These are phyloP conservation scores for Chlamydomonas reinhardtii DNA, from an alignment of 163 green algal genomes.

Conservation along the genomic window DNA sequence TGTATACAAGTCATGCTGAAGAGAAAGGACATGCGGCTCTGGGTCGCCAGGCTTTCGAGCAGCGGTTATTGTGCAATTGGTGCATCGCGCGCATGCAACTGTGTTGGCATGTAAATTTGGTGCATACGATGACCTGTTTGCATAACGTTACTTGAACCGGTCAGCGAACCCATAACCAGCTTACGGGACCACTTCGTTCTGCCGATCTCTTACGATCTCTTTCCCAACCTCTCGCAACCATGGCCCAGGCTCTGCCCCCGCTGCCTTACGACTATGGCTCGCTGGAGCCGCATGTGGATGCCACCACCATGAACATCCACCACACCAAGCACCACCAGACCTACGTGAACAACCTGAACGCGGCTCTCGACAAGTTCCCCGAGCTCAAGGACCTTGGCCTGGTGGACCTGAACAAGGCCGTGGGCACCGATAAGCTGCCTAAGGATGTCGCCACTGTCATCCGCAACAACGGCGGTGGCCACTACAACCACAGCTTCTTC, in stretches of 20 bases:
- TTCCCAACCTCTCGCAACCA: background rate
- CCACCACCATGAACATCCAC: slow-evolving; percentile 85
- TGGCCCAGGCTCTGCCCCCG: slow-evolving; percentile 66
- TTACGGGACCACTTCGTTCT: no score
- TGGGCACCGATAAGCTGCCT: slow-evolving; percentile 75
- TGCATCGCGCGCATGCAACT: no score
- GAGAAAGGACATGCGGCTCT: no score
- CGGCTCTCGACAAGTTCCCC: slow-evolving; percentile 79
- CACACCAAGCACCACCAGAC: slow-evolving; percentile 85
- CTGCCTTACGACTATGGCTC: slow-evolving; percentile 82
- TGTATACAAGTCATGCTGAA: no score
- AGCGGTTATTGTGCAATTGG: no score
- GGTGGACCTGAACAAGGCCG: slow-evolving; percentile 73
- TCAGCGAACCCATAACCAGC: no score
- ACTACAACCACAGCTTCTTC: slow-evolving; percentile 86
- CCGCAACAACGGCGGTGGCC: slow-evolving; percentile 83
- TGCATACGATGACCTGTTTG: no score
- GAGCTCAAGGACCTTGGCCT: slow-evolving; percentile 76
- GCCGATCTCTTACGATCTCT: background rate
- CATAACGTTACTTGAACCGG: no score
- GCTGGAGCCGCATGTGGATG: slow-evolving; percentile 84
- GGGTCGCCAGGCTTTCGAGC: no score
- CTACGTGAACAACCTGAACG: slow-evolving; percentile 89
- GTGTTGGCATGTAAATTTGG: no score
- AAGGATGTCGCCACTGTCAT: slow-evolving; percentile 75